Base-by-base conservation (phyloP, 441 rosid species). In the Macaranga tanarius region DNA sequence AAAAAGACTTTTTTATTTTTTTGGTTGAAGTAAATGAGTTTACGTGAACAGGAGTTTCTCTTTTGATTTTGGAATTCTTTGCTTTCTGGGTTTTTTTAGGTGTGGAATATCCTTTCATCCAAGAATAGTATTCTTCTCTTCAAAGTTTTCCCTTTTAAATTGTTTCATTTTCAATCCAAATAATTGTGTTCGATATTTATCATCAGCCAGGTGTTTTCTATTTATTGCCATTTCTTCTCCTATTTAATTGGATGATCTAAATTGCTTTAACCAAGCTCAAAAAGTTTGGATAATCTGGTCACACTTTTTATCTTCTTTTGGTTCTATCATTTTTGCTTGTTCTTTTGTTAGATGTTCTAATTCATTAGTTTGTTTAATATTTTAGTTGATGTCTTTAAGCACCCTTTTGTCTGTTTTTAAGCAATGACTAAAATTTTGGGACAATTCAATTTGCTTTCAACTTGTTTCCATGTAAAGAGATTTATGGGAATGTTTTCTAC, bases 21-120 rank as follows among this genome's bases (percentile, higher is more conserved):
- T 74, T 70, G 69, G 7, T 42, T 62, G 0, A 34, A 34, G 67
- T 85, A 77, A n/a, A 54, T 77, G 82, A 82, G 86, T 71, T 90
- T 90, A 82, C 90, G 88, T 89, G 84, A 86, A 77, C 74, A 82
- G 79, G 57, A 81, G 72, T 80, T 66, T 84, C 76, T 80, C 81
- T 83, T 75, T 78, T 81, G 64, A 60, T 77, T 20, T 25, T 56
- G 73, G 72, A 83, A 81, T 85, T 76, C 77, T 66, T 84, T 82
- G 76, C 80, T 72, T 82, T 82, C 70, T 77, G 77, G 79, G 57
- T 77, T 84, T 77, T 76, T 80, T 79, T 67, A 65, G 71, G 73
- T 69, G 68, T 75, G 80, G 92, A 83, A 87, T 86, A 84, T 79
- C 80, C 85, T 80, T 75, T 67, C 74, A 78, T 77, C 69, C 74